Evolutionary conservation across 805 yeast genomes (phyloP).

Genomic region (Spencermartinsiella europaea): DNA sequence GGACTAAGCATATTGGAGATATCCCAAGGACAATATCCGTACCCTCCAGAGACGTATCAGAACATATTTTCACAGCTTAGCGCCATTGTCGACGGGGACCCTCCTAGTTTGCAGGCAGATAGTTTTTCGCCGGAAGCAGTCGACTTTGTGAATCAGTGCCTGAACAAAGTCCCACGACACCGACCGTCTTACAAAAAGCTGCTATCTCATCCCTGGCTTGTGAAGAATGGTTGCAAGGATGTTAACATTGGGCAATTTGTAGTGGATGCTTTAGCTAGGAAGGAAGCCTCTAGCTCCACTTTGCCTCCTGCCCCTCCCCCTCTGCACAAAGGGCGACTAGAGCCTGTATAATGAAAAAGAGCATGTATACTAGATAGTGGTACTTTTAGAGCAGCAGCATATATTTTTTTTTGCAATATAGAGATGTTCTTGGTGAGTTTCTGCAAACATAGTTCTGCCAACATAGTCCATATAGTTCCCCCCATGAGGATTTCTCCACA

Average conservation of each 20-base stretch:
- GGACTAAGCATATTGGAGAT: conserved; percentile 89
- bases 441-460: no score
- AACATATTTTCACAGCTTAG: conserved; percentile 88
- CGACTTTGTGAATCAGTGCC: conserved; percentile 63
- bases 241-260: conserved; percentile 39
- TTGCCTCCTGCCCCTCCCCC: conserved; percentile 5
- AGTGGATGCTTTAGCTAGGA: conserved; percentile 9
- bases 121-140: conserved; percentile 71
- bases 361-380: not conserved
- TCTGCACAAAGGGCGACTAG: conserved; percentile 8
- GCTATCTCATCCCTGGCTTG: conserved; percentile 80
- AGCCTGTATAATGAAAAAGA: not conserved
- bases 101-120: conserved; percentile 67
- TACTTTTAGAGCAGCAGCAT: no score
- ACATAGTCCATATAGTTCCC: no score
- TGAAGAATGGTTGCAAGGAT: conserved; percentile 41
- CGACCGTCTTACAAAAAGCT: conserved; percentile 79
- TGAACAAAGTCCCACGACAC: conserved; percentile 71
- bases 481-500: no score
- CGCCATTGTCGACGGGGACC: conserved; percentile 95
- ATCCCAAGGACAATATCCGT: conserved; percentile 91
- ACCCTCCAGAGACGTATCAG: conserved; percentile 87
- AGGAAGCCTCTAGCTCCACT: not conserved
- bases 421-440: no score
- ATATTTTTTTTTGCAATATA: no score